Percentiles rank a stretch among this genome's conserved stretches.
Evolutionary conservation across 2,329 filamentous ascomycete genomes (phyloP).

Genomic region (Mycosphaerelloides madeirae): DNA sequence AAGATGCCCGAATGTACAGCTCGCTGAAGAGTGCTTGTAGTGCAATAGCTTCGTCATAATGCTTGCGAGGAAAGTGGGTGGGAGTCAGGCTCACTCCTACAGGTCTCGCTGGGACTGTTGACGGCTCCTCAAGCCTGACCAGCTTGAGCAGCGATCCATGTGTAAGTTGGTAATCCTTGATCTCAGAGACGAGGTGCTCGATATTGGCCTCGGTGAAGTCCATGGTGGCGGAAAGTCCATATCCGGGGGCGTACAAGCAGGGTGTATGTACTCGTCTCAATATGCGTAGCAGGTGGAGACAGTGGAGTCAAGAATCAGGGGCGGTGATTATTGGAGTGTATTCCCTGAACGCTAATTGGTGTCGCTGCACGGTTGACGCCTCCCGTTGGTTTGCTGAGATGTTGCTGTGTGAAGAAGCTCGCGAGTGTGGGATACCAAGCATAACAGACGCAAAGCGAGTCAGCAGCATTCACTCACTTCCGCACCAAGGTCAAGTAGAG

Average conservation of each 20-base stretch:
- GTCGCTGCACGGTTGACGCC: constrained; percentile 16
- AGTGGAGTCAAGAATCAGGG: too few species aligned
- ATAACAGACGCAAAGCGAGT: constrained; percentile 3
- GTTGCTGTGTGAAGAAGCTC: too few species aligned
- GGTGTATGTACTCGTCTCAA: too few species aligned
- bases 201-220: constrained; percentile 6
- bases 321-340: not conserved
- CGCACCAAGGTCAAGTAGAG: not conserved
- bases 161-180: constrained; percentile 41
- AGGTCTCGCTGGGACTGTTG: constrained; percentile 29
- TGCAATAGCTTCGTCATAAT: constrained; percentile 46
- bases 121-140: constrained; percentile 23
- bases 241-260: too few species aligned
- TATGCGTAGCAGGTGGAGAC: too few species aligned
- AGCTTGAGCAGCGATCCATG: constrained; percentile 40
- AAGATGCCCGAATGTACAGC: constrained; percentile 49
- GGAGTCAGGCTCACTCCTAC: constrained; percentile 36
- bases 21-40: constrained; percentile 58
- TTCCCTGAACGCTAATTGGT: constrained; percentile 10
- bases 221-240: too few species aligned
- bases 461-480: not conserved
- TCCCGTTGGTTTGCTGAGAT: not conserved
- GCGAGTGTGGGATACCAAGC: too few species aligned
- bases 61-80: constrained; percentile 31
- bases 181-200: constrained; percentile 27